Evolutionary conservation across 2,329 filamentous ascomycete genomes (phyloP).

Genomic region (Dryadomyces quercivorus): DNA sequence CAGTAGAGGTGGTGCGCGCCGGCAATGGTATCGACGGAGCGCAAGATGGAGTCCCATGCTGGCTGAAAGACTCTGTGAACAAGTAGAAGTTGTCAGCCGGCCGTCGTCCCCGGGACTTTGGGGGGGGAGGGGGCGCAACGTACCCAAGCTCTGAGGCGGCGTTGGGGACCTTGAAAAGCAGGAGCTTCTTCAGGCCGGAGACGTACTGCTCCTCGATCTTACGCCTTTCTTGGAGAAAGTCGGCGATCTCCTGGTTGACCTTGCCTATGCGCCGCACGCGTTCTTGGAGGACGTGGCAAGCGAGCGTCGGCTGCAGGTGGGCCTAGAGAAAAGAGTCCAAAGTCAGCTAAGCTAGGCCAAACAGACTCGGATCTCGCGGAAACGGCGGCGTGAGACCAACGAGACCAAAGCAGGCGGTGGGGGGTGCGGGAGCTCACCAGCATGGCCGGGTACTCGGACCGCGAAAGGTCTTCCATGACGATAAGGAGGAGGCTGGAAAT

Average conservation of each 20-base stretch:
- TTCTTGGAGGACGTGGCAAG: constrained; percentile 70
- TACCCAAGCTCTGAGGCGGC: constrained; percentile 78
- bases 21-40: constrained; percentile 68
- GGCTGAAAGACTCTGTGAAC: constrained; percentile 74
- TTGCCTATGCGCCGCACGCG: constrained; percentile 77
- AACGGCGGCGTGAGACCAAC: constrained; percentile 1
- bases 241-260: constrained; percentile 82
- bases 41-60: constrained; percentile 81
- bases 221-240: constrained; percentile 95
- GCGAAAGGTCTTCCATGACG: constrained; percentile 62
- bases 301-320: constrained; percentile 68
- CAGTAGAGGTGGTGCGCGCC: constrained; percentile 73
- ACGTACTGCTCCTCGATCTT: constrained; percentile 87
- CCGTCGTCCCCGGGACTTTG: background rate
- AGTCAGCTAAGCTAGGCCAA: constrained; percentile 1
- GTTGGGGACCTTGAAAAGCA: constrained; percentile 62
- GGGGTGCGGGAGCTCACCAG: constrained; percentile 49
- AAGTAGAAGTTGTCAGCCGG: background rate
- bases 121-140: background rate
- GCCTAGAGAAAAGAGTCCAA: constrained; percentile 38
- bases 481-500: background rate
- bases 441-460: constrained; percentile 86
- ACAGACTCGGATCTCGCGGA: background rate
- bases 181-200: constrained; percentile 66
- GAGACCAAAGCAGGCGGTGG: background rate